These are phyloP conservation scores for Pluteus cervinus DNA, from an alignment of 768 basidiomycete species.

Conservation along the genomic window DNA sequence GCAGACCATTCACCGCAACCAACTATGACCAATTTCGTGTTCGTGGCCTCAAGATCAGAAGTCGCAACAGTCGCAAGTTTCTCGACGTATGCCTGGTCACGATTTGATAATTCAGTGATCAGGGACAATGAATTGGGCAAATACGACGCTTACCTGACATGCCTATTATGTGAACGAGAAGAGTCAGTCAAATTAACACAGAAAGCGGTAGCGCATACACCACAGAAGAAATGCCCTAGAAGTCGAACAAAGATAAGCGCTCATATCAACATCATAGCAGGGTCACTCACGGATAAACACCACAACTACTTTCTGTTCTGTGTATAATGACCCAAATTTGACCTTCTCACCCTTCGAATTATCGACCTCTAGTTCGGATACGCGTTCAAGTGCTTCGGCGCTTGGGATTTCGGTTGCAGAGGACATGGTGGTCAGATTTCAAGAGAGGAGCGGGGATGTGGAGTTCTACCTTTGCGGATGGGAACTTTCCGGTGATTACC, in stretches of 20 bases:
- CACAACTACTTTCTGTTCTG: conserved; percentile 45
- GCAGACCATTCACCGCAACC: conserved; percentile 56
- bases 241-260: no score
- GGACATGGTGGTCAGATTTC: conserved; percentile 11
- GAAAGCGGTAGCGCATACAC: conserved; percentile 30
- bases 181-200: not conserved
- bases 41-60: conserved; percentile 33
- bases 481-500: no score
- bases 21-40: conserved; percentile 39
- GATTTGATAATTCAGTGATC: not conserved
- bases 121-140: not conserved
- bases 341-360: conserved; percentile 40
- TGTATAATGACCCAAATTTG: conserved; percentile 46
- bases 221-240: conserved; percentile 62
- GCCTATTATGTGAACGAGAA: conserved; percentile 15
- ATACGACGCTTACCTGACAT: conserved; percentile 35
- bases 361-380: conserved; percentile 33
- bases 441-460: not conserved
- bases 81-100: conserved; percentile 39
- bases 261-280: no score
- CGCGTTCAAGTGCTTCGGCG: conserved; percentile 25
- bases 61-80: conserved; percentile 36
- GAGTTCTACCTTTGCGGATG: no score
- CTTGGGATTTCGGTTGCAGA: conserved; percentile 25
- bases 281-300: conserved; percentile 53